Conservation (phyloP, 179 eudicot genomes). For the Pouteria campechiana region DNA sequence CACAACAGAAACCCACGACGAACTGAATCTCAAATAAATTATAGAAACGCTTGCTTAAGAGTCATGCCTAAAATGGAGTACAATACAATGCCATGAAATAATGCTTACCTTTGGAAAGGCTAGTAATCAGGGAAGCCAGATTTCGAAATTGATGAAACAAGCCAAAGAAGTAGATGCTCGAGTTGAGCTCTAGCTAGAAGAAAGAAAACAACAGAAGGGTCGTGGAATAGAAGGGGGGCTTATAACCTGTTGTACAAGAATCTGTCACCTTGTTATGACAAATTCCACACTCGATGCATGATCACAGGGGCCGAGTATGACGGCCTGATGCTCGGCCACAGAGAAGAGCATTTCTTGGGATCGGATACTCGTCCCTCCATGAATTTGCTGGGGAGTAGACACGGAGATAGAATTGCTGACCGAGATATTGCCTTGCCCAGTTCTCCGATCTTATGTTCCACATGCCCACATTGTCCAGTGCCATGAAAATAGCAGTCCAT, state of each 20-base stretch:
- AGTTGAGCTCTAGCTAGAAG: not conserved
- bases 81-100: no score
- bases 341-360: constrained; percentile 72
- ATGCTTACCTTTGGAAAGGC: no score
- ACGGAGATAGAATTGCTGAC: constrained; percentile 79
- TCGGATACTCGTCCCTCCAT: constrained; percentile 64
- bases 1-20: no score
- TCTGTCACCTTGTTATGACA: constrained; percentile 10
- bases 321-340: constrained; percentile 67
- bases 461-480: constrained; percentile 81
- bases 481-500: constrained; percentile 83
- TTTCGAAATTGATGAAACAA: no score
- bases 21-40: no score
- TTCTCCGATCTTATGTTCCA: constrained; percentile 80
- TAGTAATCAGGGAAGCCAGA: no score
- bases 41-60: no score
- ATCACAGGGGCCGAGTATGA: constrained; percentile 25
- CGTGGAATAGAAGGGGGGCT: no score
- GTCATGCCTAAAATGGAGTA: no score
- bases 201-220: no score
- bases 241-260: not conserved
- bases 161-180: not conserved
- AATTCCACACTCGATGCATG: not conserved
- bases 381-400: constrained; percentile 55
- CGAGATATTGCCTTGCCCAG: constrained; percentile 82